Percentiles rank a stretch among this genome's conserved stretches.
Conservation (phyloP, 1,284 basidiomycete genomes). For the Agroathelia rolfsii region DNA sequence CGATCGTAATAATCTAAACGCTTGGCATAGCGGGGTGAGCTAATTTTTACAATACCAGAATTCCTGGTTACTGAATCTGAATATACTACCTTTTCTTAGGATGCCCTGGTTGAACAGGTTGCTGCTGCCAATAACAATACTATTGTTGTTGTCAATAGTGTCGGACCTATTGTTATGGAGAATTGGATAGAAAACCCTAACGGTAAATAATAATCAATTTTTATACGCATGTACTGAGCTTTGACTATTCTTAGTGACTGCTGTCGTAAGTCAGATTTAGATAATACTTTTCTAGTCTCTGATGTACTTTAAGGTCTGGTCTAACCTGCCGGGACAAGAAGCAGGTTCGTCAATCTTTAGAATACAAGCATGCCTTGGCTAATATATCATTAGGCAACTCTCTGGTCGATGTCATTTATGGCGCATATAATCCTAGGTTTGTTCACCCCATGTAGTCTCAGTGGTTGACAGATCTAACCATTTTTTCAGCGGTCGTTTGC, state of each 20-base stretch:
- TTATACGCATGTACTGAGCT: neutral
- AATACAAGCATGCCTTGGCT: conserved; percentile 12
- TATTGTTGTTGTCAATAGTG: conserved; percentile 68
- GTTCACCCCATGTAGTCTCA: conserved; percentile 33
- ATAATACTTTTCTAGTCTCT: neutral
- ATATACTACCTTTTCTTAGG: conserved; percentile 22
- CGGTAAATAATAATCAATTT: conserved; percentile 26
- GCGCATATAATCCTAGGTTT: conserved; percentile 55
- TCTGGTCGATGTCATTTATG: conserved; percentile 52
- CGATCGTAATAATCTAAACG: conserved; percentile 59
- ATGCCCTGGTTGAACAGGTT: conserved; percentile 43
- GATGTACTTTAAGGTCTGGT: conserved; percentile 32
- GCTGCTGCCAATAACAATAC: conserved; percentile 53
- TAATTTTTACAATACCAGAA: conserved; percentile 8
- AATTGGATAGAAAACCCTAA: conserved; percentile 56
- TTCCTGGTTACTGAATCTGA: neutral
- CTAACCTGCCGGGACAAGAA: conserved; percentile 63
- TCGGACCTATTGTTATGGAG: conserved; percentile 59
- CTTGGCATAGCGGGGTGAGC: conserved; percentile 56
- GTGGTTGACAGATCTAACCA: conserved; percentile 11
- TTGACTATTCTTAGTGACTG: conserved; percentile 30
- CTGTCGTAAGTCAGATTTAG: conserved; percentile 26
- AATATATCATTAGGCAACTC: conserved; percentile 35
- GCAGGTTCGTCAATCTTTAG: conserved; percentile 37
- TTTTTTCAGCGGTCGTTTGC: conserved; percentile 34